phyloP scores from a whole-genome alignment of 2,329 filamentous ascomycete genomes.

The Colletotrichum sojae region DNA sequence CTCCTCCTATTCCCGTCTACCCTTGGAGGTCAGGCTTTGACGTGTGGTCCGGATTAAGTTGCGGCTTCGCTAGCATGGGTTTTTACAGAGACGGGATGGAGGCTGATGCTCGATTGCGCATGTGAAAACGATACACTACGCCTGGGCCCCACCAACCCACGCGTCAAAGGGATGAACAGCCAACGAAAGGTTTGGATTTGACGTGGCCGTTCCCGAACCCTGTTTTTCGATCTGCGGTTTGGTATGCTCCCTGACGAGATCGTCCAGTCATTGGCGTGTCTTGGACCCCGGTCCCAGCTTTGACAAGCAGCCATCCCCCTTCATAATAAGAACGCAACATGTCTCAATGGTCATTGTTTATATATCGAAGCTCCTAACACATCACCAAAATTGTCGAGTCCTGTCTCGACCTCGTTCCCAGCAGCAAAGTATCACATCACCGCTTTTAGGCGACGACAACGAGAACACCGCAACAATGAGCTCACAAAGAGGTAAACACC shows the following conservation, averaged over 20 bases:
- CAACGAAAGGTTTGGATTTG: conserved; percentile 8
- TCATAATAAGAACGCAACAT: not conserved
- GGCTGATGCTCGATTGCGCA: not conserved
- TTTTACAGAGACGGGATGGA: not conserved
- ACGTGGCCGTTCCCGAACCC: conserved; percentile 17
- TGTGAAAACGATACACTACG: not conserved
- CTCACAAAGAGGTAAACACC: conserved; percentile 30
- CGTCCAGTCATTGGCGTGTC: not conserved
- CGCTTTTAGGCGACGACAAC: conserved; percentile 22
- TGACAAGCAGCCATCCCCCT: no score
- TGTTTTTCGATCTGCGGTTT: conserved; percentile 24
- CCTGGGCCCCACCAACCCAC: not conserved
- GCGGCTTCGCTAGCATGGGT: not conserved
- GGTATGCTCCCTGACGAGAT: conserved; percentile 10
- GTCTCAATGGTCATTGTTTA: not conserved
- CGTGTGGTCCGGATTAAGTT: conserved; percentile 9
- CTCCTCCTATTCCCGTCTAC: accelerated
- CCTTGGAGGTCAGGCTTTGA: not conserved
- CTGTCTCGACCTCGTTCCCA: not conserved
- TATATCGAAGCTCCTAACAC: not conserved
- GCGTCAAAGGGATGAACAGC: conserved; percentile 12
- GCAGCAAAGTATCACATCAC: not conserved
- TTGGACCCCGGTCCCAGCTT: not conserved
- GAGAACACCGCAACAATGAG: not conserved
- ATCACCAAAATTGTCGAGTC: not conserved